A percentile compares a stretch with the other conserved stretches of the same genome.
These are phyloP conservation scores for Trichoderma asperellum DNA, from an alignment of 2,329 filamentous ascomycete genomes.

Conservation along the genomic window DNA sequence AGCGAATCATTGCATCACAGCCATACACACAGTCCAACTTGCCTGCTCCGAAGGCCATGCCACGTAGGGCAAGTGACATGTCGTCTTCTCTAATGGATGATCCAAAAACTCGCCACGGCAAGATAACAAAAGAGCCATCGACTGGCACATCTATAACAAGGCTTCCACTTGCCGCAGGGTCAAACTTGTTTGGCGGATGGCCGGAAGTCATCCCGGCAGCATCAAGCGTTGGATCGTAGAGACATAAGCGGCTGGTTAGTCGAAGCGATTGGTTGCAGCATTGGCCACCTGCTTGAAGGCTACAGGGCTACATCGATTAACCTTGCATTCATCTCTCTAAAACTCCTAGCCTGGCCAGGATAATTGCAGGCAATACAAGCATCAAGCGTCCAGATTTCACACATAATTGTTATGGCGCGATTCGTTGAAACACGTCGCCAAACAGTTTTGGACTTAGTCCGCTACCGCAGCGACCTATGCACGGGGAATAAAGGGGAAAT, in stretches of 20 bases:
- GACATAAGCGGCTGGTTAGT: background rate
- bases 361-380: background rate
- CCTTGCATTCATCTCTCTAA: constrained; percentile 1
- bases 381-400: background rate
- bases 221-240: constrained; percentile 10
- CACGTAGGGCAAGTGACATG: constrained; percentile 19
- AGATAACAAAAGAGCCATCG: background rate
- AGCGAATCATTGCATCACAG: constrained; percentile 5
- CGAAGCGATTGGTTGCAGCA: background rate
- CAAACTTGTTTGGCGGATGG: constrained; percentile 12
- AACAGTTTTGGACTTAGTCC: background rate
- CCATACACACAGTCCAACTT: background rate
- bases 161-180: background rate
- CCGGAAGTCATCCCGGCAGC: constrained; percentile 23
- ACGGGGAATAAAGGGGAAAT: background rate
- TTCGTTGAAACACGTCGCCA: constrained; percentile 7
- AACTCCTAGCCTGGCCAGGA: background rate
- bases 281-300: constrained; percentile 1
- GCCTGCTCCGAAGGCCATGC: background rate
- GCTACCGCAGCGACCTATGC: constrained; percentile 5
- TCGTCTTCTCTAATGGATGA: constrained; percentile 1
- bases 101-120: background rate
- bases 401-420: background rate
- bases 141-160: background rate
- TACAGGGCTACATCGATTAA: constrained; percentile 6